phyloP scores from a whole-genome alignment of 305 asterid genomes.

The Fraxinus angustifolia region DNA sequence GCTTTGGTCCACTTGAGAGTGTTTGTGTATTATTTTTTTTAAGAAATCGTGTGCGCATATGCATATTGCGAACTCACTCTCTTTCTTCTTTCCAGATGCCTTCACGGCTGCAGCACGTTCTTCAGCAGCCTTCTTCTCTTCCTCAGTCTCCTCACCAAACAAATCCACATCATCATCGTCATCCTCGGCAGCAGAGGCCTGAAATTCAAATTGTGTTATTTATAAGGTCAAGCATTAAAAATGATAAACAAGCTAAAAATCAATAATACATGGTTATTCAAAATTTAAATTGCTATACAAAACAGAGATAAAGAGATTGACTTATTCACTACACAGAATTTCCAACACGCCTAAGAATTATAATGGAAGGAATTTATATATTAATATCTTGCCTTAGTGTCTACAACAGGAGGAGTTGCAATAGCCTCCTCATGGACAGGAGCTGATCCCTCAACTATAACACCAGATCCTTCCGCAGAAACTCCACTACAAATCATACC shows the following conservation, averaged over 20 bases:
- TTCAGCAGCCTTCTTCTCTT: slow-evolving; percentile 87
- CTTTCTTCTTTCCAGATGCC: slow-evolving; percentile 80
- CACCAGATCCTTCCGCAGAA: slow-evolving; percentile 73
- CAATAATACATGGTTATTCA: not conserved
- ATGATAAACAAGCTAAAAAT: not conserved
- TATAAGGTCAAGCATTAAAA: not conserved
- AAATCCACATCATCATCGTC: slow-evolving; percentile 74
- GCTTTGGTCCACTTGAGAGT: not conserved
- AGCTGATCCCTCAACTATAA: slow-evolving; percentile 53
- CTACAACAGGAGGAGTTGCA: slow-evolving; percentile 68
- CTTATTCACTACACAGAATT: not conserved
- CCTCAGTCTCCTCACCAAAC: slow-evolving; percentile 90
- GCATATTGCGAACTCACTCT: slow-evolving; percentile 38
- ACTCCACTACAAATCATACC: slow-evolving; percentile 51
- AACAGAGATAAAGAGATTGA: not conserved
- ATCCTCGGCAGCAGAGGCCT: slow-evolving; percentile 67
- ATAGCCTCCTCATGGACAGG: slow-evolving; percentile 37
- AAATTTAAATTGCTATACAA: not conserved
- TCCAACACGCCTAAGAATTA: not conserved
- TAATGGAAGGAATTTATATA: not conserved
- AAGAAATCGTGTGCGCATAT: not conserved
- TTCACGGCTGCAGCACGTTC: slow-evolving; percentile 81
- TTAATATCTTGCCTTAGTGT: slow-evolving; percentile 43
- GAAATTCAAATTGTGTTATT: slow-evolving; percentile 13
- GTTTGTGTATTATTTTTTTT: not conserved